Base-by-base conservation (phyloP, 2,329 filamentous ascomycete genomes). In the Pseudocercospora fuligena region DNA sequence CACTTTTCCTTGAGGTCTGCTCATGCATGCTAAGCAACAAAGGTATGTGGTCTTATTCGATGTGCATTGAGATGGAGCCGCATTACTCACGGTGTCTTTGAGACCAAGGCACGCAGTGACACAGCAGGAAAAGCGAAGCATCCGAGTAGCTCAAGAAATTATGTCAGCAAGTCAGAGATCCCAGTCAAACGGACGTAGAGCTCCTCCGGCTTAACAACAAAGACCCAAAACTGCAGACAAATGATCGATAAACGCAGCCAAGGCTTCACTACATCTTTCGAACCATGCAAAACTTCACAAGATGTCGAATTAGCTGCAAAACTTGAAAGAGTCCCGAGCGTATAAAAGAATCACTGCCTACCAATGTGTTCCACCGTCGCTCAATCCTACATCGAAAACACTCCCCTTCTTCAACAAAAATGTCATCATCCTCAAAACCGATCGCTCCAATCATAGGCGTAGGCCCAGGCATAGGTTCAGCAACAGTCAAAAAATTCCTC, bases 371-470 rank as follows among this genome's bases (percentile, higher is more conserved):
- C 9, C 29, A 31, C 9, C 29, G 29, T 31, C 29, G 29, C 6
- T 31, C 29, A 31, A 31, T n/a, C n/a, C n/a, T 31, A 31, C 29
- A 31, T 31, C 29, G 29, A 8, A 31, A 1, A 31, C n/a, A n/a
- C n/a, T n/a, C n/a, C n/a, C n/a, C n/a, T n/a, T n/a, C n/a, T n/a
- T n/a, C n/a, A n/a, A n/a, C n/a, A 8, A 31, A 1, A 31, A 31
- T 31, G 29, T 31, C 27, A 27, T 27, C 29, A 31, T 31, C 27
- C 3, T 27, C 29, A 31, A 6, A 57, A 46, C 73, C 73, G 64
- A 67, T 78, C 67, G 70, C 77, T 51, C 77, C 83, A 63, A 80
- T 84, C 67, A 77, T 84, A 51, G 82, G 82, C 40, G 76, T 80
- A 8, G 82, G 82, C 2, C 66, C 80, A 57, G 82, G 80, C 62